Percentiles rank a stretch among this genome's conserved stretches.
These are phyloP conservation scores for Parathielavia appendiculata DNA, from an alignment of 495 filamentous ascomycete genomes.

Conservation along the genomic window DNA sequence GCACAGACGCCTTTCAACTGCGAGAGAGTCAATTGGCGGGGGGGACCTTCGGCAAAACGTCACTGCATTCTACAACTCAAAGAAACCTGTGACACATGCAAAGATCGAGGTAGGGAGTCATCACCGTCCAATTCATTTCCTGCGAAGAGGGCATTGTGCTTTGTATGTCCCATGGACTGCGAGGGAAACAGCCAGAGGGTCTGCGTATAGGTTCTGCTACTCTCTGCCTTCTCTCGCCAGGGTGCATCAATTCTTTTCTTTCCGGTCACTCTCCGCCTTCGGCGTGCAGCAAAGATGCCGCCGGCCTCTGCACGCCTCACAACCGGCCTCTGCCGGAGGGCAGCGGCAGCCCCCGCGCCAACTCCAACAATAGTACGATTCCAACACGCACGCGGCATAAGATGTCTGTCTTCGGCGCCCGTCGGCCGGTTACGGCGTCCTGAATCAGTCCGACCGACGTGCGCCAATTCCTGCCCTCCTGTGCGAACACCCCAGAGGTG, in stretches of 20 bases:
- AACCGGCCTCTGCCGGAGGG: slow-evolving; percentile 28
- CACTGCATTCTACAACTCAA: slow-evolving; percentile 18
- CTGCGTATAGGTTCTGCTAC: neutral
- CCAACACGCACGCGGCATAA: slow-evolving; percentile 17
- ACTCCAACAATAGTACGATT: slow-evolving; percentile 8
- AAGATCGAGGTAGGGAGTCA: neutral
- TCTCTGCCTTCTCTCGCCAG: slow-evolving; percentile 7
- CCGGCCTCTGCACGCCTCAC: slow-evolving; percentile 29
- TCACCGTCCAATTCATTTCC: too few relatives aligned
- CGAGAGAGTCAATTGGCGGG: slow-evolving; percentile 24
- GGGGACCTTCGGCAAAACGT: slow-evolving; percentile 21
- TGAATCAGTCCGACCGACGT: slow-evolving; percentile 2
- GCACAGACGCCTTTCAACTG: slow-evolving; percentile 30
- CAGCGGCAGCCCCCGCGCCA: slow-evolving; percentile 13
- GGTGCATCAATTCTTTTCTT: neutral
- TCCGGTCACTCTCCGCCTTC: neutral
- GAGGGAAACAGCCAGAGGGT: too few relatives aligned
- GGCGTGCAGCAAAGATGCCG: slow-evolving; percentile 26
- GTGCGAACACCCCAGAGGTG: slow-evolving; percentile 10
- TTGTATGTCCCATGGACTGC: neutral
- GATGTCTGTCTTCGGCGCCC: slow-evolving; percentile 20
- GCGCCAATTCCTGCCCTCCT: neutral
- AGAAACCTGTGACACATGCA: neutral
- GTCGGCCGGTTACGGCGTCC: slow-evolving; percentile 11
- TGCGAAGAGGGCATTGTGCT: neutral